Evolutionary conservation across 768 basidiomycete species (phyloP), one percentile per base, ranked within the genome.

Genomic region (Coprinopsis marcescibilis): DNA sequence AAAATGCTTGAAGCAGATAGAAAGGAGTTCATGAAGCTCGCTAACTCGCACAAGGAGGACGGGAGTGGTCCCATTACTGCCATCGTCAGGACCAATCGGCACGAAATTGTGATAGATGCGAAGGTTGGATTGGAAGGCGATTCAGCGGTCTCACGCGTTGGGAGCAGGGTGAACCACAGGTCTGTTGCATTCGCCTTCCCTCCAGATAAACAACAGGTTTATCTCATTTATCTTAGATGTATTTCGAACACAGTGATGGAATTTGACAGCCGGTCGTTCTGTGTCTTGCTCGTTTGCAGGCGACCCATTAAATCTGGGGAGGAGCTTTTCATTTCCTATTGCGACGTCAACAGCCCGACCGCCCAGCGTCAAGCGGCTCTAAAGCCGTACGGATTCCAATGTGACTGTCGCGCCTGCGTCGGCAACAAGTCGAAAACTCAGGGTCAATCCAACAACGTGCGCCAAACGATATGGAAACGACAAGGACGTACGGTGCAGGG

Each of bases 361-460:
- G 49, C 59, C 23, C 38, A 50, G 24, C 63, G 69, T 13, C 55
- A 64, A 37, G 45, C 32, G 14, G 48, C 41, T 1, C 59, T 68
- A 13, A 45, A 47, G 6, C 57, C 58, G 0, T 68, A 69, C 50
- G 60, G 55, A 1, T 55, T 72, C 50, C 40, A 41, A 10, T 72
- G 70, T 53, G 46, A 55, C n/a, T 72, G 69, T 50, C n/a, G 39
- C n/a, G 52, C 60, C 8, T 69, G 68, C 48, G 30, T 36, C 33
- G n/a, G n/a, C n/a, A n/a, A n/a, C n/a, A n/a, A n/a, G n/a, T n/a
- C n/a, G n/a, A n/a, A n/a, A n/a, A n/a, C n/a, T n/a, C n/a, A n/a
- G n/a, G n/a, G n/a, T n/a, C n/a, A n/a, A n/a, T n/a, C n/a, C n/a
- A n/a, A n/a, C n/a, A n/a, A n/a, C n/a, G n/a, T n/a, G n/a, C n/a